Evolutionary conservation across 805 yeast genomes (phyloP), one percentile per base, ranked within the genome.

Genomic region (Jamesozyma piceae): DNA sequence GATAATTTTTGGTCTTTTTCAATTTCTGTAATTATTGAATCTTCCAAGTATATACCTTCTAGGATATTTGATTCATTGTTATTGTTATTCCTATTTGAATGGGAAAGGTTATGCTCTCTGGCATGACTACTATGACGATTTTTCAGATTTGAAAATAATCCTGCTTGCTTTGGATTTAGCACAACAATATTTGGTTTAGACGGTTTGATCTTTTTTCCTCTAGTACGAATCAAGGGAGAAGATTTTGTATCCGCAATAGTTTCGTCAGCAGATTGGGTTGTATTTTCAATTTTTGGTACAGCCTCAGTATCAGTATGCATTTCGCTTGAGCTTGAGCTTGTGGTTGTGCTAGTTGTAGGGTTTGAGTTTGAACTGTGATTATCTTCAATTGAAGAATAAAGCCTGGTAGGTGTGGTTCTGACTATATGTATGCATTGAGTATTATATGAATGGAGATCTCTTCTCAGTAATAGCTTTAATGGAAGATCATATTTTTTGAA

Each of bases 141-240:
- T 27, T 33, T 26, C 10, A 36, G 3, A 13, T 44, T 49, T 22
- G 52, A 40, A 26, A 54, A 41, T 5, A 57, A 42, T 2, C 62
- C 63, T 2, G 62, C 53, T 37, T 58, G 57, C 19, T 41, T 43
- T 5, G 55, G 59, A 39, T 55, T 52, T 20, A 61, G 41, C 2
- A 61, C 63, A 3, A 61, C 54, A 18, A 58, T 49, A 19, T 53
- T 48, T 13, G 55, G 51, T 28, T 50, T 57, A 20, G 39, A 32
- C 14, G 65, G 64, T 44, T 54, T 53, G 19, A 55, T 33, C 38
- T 61, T 61, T 45, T 49, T 57, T 3, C 64, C 65, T 33, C 49
- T 42, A 2, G 43, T 44, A 24, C 11, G 28, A 8, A 11, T 6
- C 11, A 24, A 6, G 10, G 6, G 28, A 8, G 28, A 6, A 8